These are phyloP conservation scores for Paxillus ammoniavirescens DNA, from an alignment of 768 basidiomycete species.

Conservation along the genomic window DNA sequence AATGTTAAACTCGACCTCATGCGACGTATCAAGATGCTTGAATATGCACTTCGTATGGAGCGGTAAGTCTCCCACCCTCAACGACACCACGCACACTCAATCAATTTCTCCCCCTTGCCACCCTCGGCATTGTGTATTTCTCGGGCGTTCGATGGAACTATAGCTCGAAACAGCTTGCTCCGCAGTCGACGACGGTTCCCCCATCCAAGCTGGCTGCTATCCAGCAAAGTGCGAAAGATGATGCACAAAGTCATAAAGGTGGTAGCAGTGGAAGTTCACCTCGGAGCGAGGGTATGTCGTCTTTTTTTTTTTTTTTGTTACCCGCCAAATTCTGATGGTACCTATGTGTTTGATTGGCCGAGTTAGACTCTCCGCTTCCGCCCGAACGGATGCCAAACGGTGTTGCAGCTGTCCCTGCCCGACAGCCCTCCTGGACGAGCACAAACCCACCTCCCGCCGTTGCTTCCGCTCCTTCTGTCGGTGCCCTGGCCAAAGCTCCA, in stretches of 20 bases:
- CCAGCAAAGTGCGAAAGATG: slow-evolving; percentile 69
- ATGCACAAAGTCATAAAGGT: slow-evolving; percentile 69
- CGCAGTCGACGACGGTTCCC: slow-evolving; percentile 53
- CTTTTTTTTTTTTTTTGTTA: slow-evolving; percentile 3
- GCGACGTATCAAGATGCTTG: slow-evolving; percentile 98
- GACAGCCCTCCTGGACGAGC: slow-evolving; percentile 58
- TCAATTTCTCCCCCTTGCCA: slow-evolving; percentile 6
- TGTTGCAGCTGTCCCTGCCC: slow-evolving; percentile 41
- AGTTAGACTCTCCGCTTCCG: slow-evolving; percentile 66
- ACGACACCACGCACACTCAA: neutral
- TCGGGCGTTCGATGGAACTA: slow-evolving; percentile 3
- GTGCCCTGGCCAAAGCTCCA: slow-evolving; percentile 63
- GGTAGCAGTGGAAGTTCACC: slow-evolving; percentile 83
- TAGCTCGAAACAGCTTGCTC: slow-evolving; percentile 78
- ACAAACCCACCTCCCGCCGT: slow-evolving; percentile 27
- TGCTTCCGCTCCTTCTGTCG: slow-evolving; percentile 32
- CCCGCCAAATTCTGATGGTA: slow-evolving; percentile 6
- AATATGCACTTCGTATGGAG: slow-evolving; percentile 95
- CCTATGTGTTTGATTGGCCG: neutral
- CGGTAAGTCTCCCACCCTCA: slow-evolving; percentile 54
- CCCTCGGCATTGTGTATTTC: slow-evolving; percentile 35
- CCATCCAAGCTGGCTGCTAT: slow-evolving; percentile 65
- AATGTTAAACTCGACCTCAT: slow-evolving; percentile 95
- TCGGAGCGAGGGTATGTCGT: slow-evolving; percentile 69
- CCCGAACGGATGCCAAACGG: slow-evolving; percentile 73